A percentile compares a stretch with the other conserved stretches of the same genome.
Evolutionary conservation across 768 basidiomycete genomes (phyloP).

Genomic region (Hypholoma fasciculare): DNA sequence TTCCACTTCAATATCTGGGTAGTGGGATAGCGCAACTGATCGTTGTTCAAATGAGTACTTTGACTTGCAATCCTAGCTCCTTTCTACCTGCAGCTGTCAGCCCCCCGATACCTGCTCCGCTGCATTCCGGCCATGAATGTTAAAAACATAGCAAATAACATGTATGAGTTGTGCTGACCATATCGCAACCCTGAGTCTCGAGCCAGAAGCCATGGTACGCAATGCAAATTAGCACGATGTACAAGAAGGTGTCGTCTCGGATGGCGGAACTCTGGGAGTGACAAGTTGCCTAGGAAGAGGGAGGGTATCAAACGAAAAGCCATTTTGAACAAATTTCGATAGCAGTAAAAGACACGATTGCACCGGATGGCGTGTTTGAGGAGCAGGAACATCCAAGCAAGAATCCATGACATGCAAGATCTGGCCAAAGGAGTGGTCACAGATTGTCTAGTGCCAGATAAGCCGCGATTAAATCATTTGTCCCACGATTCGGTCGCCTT

Average conservation of each 20-base stretch:
- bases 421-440: slow-evolving; percentile 29
- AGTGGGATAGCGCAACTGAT: slow-evolving; percentile 44
- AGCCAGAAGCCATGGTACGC: slow-evolving; percentile 25
- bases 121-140: slow-evolving; percentile 17
- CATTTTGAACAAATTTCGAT: slow-evolving; percentile 36
- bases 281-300: slow-evolving; percentile 8
- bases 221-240: slow-evolving; percentile 13
- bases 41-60: neutral
- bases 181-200: slow-evolving; percentile 51
- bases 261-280: neutral
- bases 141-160: slow-evolving; percentile 14
- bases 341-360: slow-evolving; percentile 41
- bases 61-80: neutral
- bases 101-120: slow-evolving; percentile 56
- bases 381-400: slow-evolving; percentile 36
- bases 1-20: slow-evolving; percentile 55
- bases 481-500: slow-evolving; percentile 48
- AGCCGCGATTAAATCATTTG: slow-evolving; percentile 23
- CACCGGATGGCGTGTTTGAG: slow-evolving; percentile 38
- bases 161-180: slow-evolving; percentile 39
- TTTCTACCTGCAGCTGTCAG: slow-evolving; percentile 41
- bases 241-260: slow-evolving; percentile 4
- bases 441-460: slow-evolving; percentile 31
- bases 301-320: slow-evolving; percentile 21
- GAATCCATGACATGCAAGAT: slow-evolving; percentile 42